Evolutionary conservation across 192 early-diverging fungal genomes (phyloP).

Genomic region (Cetraspora pellucida): DNA sequence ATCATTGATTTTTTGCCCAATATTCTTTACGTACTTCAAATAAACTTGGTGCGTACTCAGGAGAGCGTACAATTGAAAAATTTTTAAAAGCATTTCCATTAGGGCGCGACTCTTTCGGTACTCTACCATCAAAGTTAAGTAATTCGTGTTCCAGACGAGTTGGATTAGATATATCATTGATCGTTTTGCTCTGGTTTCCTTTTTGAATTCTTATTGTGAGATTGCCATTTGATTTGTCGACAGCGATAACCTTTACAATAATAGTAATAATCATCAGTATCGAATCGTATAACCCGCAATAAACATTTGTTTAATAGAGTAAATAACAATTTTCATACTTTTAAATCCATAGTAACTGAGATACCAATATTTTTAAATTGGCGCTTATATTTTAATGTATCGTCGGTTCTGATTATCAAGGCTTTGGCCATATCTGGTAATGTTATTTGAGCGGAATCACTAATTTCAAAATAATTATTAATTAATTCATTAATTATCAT

Average conservation of each 20-base stretch:
- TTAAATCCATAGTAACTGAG: conserved; percentile 5
- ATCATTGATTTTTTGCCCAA: conserved; percentile 10
- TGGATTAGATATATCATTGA: conserved; percentile 38
- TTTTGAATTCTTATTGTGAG: background rate
- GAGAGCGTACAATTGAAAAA: background rate
- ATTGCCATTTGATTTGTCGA: conserved; percentile 8
- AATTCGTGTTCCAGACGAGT: conserved; percentile 50
- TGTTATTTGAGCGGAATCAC: conserved; percentile 13
- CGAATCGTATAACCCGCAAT: background rate
- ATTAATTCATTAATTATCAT: background rate
- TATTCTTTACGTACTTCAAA: conserved; percentile 21
- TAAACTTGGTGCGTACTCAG: background rate
- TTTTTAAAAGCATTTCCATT: conserved; percentile 50
- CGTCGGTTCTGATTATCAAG: background rate
- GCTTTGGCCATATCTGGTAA: conserved; percentile 8
- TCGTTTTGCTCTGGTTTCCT: background rate
- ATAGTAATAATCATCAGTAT: background rate
- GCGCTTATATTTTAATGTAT: conserved; percentile 17
- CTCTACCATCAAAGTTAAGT: conserved; percentile 44
- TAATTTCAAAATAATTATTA: background rate
- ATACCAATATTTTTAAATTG: background rate
- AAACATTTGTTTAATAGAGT: background rate
- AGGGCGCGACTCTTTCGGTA: conserved; percentile 47
- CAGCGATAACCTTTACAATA: background rate
- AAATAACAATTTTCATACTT: background rate